Evolutionary conservation across 495 filamentous ascomycete genomes (phyloP).

Genomic region (Rostrohypoxylon terebratum): DNA sequence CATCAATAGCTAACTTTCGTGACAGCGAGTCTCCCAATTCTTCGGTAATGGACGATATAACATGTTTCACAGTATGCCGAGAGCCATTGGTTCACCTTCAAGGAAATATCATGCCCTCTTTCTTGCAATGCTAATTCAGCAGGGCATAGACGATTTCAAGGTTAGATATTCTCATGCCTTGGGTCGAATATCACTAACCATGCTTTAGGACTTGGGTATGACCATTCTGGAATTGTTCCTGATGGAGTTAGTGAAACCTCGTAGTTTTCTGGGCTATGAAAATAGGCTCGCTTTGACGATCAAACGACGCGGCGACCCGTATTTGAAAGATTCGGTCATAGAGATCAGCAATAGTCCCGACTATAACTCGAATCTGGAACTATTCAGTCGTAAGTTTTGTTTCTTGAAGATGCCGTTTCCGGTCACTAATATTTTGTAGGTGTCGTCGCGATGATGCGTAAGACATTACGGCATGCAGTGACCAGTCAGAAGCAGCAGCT

Average conservation of each 20-base stretch:
- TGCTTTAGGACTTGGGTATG: conserved; percentile 48
- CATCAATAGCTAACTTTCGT: conserved; percentile 31
- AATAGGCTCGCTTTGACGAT: conserved; percentile 57
- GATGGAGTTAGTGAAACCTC: conserved; percentile 55
- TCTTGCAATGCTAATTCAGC: conserved; percentile 53
- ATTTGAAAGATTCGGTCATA: conserved; percentile 50
- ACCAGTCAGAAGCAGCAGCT: conserved; percentile 38
- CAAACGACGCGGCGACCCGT: conserved; percentile 49
- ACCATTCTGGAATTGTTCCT: conserved; percentile 55
- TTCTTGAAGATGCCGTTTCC: neutral
- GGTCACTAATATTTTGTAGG: conserved; percentile 31
- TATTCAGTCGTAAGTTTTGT: conserved; percentile 51
- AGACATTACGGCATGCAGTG: conserved; percentile 47
- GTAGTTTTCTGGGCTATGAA: conserved; percentile 53
- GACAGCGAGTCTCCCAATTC: conserved; percentile 52
- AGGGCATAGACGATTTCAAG: conserved; percentile 54
- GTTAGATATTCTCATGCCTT: conserved; percentile 14
- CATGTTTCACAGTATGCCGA: conserved; percentile 53
- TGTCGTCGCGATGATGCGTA: conserved; percentile 58
- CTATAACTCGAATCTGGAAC: conserved; percentile 55
- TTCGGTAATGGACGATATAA: conserved; percentile 55
- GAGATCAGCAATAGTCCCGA: conserved; percentile 47
- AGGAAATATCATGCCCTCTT: conserved; percentile 57
- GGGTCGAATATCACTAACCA: conserved; percentile 20
- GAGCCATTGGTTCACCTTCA: conserved; percentile 43